phyloP scores from a whole-genome alignment of 225 moss, liverwort and hornwort species.

The Antitrichia curtipendula region DNA sequence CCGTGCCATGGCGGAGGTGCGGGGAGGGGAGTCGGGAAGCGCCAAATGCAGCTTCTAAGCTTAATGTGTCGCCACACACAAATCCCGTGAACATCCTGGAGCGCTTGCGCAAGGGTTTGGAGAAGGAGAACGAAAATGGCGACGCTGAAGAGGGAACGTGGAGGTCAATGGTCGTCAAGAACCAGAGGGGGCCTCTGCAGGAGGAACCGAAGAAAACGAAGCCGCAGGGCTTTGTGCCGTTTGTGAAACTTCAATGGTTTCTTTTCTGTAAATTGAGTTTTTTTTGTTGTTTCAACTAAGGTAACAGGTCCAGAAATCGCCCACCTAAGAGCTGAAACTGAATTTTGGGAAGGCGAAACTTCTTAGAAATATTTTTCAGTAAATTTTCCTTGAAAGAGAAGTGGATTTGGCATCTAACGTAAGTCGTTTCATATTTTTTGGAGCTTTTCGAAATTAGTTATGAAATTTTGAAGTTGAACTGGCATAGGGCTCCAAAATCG shows the following conservation, averaged over 20 bases:
- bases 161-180: not conserved
- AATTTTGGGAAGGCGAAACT: too few relatives aligned
- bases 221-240: not conserved
- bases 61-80: not conserved
- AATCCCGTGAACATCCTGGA: constrained; percentile 7
- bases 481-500: too few relatives aligned
- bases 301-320: too few relatives aligned
- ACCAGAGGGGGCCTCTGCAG: not conserved
- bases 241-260: not conserved
- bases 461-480: too few relatives aligned
- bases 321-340: too few relatives aligned
- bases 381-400: too few relatives aligned
- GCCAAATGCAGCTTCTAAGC: not conserved
- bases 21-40: not conserved
- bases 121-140: not conserved
- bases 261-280: not conserved
- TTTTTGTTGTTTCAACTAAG: not conserved
- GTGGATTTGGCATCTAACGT: too few relatives aligned
- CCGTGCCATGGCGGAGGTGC: not conserved
- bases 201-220: not conserved
- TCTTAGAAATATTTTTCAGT: too few relatives aligned
- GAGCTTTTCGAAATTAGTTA: too few relatives aligned
- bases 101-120: not conserved
- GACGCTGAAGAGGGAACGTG: not conserved
- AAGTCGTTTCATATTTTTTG: too few relatives aligned